A percentile compares a stretch with the other conserved stretches of the same genome.
These are phyloP conservation scores for Oryza punctata DNA, from an alignment of 176 grass and related monocot genomes.

Conservation along the genomic window DNA sequence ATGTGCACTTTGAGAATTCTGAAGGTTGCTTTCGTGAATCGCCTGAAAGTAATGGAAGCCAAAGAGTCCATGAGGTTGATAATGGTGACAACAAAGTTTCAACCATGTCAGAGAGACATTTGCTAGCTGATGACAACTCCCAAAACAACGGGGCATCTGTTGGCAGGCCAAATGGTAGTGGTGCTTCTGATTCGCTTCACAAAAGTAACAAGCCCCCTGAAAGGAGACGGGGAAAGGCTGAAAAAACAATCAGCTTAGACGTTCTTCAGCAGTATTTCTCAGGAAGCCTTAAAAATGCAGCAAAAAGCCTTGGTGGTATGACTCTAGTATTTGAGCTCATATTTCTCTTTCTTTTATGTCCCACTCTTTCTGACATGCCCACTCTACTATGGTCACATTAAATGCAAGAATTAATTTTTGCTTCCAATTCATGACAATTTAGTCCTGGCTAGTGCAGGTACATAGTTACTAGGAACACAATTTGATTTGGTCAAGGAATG, in stretches of 20 bases:
- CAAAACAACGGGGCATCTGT: constrained; percentile 46
- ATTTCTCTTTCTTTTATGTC: background rate
- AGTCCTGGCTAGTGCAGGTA: background rate
- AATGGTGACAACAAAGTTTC: constrained; percentile 39
- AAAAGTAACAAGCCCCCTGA: constrained; percentile 58
- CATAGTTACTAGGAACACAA: background rate
- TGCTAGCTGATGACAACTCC: constrained; percentile 45
- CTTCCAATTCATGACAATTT: background rate
- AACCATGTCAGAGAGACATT: constrained; percentile 29
- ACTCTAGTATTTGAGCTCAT: constrained; percentile 38
- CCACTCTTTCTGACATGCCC: constrained; percentile 6
- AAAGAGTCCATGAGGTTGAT: constrained; percentile 26
- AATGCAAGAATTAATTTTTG: background rate
- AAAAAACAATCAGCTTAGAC: constrained; percentile 91
- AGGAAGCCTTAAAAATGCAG: constrained; percentile 87
- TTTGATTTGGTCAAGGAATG: background rate
- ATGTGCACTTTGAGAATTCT: constrained; percentile 34
- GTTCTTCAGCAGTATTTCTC: constrained; percentile 96
- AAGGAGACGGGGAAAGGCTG: constrained; percentile 91
- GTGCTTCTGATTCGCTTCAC: constrained; percentile 56
- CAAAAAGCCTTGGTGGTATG: constrained; percentile 92
- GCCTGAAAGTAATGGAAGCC: constrained; percentile 29
- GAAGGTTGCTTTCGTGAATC: constrained; percentile 44
- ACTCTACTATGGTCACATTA: constrained; percentile 9
- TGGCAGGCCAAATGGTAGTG: constrained; percentile 49